Evolutionary conservation across 257 asterid species (phyloP), one percentile per base, ranked within the genome.

Genomic region (Solanum bukasovii): DNA sequence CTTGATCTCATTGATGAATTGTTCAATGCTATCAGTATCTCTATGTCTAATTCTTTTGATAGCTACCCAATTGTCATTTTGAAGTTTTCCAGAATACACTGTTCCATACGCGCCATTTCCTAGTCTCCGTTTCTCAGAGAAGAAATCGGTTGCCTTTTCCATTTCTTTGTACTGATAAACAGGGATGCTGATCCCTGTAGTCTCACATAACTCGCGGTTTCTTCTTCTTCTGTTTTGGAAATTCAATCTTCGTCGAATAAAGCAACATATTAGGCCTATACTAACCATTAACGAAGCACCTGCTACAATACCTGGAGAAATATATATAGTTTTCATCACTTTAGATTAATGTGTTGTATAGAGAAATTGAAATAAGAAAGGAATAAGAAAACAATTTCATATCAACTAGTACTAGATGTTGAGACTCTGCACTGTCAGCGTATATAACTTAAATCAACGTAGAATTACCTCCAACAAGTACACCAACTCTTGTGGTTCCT

Each of bases 21-120:
- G 98, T 13, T 93, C 96, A 12, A 84, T 85, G 87, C 94, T 92
- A 14, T 90, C 93, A 8, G 91, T 68, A 29, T 94, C 95, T 82
- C 92, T 73, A 5, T 90, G 88, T 40, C 90, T 90, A 84, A 94
- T 93, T 46, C 95, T 88, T 86, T 96, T 96, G 87, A 96, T 91
- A 13, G 98, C 98, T 5, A 96, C 98, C 96, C 96, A 93, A 8
- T 91, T 93, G 16, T 93, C 94, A 67, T 37, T 86, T 88, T 90
- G 91, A 4, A 96, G 89, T 81, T 92, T 96, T 0, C 98, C 98
- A 0, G 94, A 91, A 89, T 96, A 96, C 3, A 96, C 98, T 0
- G 96, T 95, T 9, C 98, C 98, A 56, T 94, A 94, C 0, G 96
- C 98, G 12, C 98, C 98, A 5, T 88, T 93, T 23, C 98, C 98